Evolutionary conservation across 441 rosid species (phyloP).

Genomic region (Theobroma grandiflorum): DNA sequence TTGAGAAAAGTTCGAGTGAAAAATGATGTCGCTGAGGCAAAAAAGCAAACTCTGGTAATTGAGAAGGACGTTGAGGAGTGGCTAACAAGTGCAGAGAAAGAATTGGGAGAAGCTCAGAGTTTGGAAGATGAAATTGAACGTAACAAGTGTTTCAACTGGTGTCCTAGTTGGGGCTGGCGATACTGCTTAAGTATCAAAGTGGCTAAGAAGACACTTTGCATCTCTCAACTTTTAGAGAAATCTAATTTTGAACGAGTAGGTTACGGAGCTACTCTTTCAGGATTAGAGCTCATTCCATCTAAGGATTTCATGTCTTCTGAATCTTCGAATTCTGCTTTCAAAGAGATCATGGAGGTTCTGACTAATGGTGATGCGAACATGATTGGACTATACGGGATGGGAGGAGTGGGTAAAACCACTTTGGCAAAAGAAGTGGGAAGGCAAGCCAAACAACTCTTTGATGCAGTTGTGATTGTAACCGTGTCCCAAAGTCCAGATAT

Average conservation of each 20-base stretch:
- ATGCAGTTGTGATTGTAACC: neutral
- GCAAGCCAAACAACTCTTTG: neutral
- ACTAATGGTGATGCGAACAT: neutral
- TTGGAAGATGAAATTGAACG: no score
- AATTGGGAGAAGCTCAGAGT: no score
- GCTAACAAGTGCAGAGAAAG: no score
- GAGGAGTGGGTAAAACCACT: constrained; percentile 36
- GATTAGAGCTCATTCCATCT: neutral
- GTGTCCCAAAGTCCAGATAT: neutral
- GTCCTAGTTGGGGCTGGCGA: neutral
- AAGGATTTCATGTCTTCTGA: neutral
- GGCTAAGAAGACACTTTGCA: neutral
- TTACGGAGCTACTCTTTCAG: neutral
- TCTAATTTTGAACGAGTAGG: neutral
- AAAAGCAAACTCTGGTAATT: no score
- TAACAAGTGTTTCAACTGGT: no score
- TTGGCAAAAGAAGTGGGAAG: constrained; percentile 15
- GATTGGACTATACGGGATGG: constrained; percentile 26
- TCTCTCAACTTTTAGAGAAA: neutral
- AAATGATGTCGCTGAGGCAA: no score
- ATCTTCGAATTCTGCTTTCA: neutral
- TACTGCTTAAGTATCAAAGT: neutral
- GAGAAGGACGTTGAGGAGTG: no score
- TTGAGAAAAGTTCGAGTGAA: no score
- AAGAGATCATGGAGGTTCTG: neutral